Conservation (phyloP, 768 basidiomycete genomes). For the Podaxis sp. region DNA sequence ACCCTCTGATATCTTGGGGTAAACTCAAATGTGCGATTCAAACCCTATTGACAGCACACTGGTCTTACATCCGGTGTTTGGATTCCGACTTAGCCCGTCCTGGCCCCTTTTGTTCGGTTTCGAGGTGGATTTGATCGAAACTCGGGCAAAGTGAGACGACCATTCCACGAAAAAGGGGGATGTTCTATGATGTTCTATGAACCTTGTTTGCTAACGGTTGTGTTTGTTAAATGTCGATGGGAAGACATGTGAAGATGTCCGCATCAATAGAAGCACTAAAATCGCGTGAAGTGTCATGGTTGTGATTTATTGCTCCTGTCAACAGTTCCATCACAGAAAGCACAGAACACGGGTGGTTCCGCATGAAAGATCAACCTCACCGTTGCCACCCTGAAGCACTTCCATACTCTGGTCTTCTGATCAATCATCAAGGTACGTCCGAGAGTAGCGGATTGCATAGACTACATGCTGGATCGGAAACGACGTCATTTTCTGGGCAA, state of each 20-base stretch:
- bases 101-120: background rate
- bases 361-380: background rate
- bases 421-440: background rate
- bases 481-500: background rate
- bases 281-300: background rate
- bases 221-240: background rate
- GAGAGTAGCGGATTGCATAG: background rate
- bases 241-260: background rate
- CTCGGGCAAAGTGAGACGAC: background rate
- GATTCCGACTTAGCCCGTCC: background rate
- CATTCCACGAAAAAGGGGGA: background rate
- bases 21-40: background rate
- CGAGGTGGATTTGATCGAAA: background rate
- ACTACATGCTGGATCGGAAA: conserved; percentile 4
- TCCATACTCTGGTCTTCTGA: background rate
- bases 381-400: background rate
- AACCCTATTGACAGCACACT: background rate
- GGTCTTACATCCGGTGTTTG: background rate
- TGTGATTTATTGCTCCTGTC: background rate
- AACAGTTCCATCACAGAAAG: background rate
- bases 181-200: background rate
- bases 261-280: background rate
- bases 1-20: background rate
- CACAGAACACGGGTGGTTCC: background rate
- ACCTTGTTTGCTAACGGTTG: background rate